Base-by-base conservation (phyloP, 352 stramenopile species). In the Phytopythium aichiense region DNA sequence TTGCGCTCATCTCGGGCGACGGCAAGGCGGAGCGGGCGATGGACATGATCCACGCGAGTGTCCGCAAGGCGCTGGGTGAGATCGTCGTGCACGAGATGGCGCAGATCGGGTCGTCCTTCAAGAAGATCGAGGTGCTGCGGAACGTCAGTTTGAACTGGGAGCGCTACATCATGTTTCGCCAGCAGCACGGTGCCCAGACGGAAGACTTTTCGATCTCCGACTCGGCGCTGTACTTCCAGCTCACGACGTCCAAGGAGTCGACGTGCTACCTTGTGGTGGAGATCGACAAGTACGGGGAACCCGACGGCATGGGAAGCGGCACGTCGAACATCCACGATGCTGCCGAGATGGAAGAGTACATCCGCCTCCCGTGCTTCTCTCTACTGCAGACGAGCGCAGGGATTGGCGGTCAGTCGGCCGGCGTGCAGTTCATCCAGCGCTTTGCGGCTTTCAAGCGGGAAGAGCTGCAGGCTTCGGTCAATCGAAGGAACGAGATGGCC, bases 121-220 rank as follows among this genome's bases (percentile, higher is more conserved):
- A 91, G 69, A 79, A 82, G 8, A 91, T 94, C 54, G 83, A 92
- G 66, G 81, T 94, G 16, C 72, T 91, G 38, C 81, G 82, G 28
- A 88, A 82, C 63, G 73, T 94, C 18, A 89, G 77, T 55, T 68
- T 94, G 46, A 94, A 90, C 60, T 94, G 86, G 86, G 86, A 94
- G 45, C 78, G 84, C 3, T 94, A 94, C 66, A 84, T 94, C 51
- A 69, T 84, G 66, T 94, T 94, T 40, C 80, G 86, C 25, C 82
- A 92, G 58, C 83, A 94, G 23, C 84, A 92, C 42, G 81, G 86
- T 11, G 85, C 77, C 13, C 82, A 89, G 56, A 81, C 77, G 22
- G 80, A 92, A 60, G 81, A 92, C 61, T 64, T 94, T n/a, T 78
- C 86, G 20, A 91, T 94, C n/a, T 94, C 86, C 8, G 74, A 89